phyloP scores from a whole-genome alignment of 2,329 filamentous ascomycete species.

The Epichloe coenophiala region DNA sequence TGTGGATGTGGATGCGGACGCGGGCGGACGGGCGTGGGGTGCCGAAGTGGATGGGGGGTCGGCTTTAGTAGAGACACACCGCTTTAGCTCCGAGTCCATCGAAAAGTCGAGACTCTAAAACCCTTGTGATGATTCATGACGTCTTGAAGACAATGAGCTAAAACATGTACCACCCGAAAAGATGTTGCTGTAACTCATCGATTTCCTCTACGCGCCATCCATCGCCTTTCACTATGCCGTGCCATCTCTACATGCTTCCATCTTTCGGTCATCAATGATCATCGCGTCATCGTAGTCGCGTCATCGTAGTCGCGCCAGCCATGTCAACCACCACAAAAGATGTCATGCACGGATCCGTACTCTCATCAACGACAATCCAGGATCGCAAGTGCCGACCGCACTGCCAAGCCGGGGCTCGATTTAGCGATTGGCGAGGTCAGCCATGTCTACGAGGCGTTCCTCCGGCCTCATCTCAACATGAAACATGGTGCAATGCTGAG shows the following conservation, averaged over 20 bases:
- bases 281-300: too few species aligned
- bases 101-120: not conserved
- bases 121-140: not conserved
- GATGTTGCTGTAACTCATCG: too few species aligned
- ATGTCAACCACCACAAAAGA: not conserved
- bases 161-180: too few species aligned
- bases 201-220: too few species aligned
- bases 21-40: too few species aligned
- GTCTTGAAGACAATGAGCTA: too few species aligned
- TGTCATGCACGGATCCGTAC: not conserved
- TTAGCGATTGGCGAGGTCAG: not conserved
- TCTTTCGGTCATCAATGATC: too few species aligned
- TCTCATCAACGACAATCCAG: not conserved
- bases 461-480: too few species aligned
- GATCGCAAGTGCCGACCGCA: not conserved
- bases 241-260: too few species aligned
- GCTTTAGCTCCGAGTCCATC: not conserved
- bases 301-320: not conserved
- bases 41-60: not conserved
- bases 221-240: too few species aligned
- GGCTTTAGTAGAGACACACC: not conserved
- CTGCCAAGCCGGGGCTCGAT: not conserved
- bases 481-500: too few species aligned
- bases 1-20: not conserved
- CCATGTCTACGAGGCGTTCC: not conserved